These are phyloP conservation scores for Taphrina communis DNA, from an alignment of 1,139 yeast species.

Conservation along the genomic window DNA sequence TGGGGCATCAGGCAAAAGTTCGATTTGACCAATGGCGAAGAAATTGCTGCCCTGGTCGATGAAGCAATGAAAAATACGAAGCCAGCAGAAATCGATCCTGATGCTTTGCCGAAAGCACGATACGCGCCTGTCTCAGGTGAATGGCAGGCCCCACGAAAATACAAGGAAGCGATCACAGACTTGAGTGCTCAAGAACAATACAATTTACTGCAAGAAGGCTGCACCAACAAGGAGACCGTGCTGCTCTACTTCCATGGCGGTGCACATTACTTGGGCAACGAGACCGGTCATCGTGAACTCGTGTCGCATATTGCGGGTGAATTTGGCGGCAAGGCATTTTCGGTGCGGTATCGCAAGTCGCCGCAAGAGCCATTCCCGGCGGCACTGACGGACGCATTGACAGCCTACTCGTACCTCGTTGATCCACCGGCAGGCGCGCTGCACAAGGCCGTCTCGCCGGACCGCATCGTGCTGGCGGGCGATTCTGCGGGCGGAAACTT, in stretches of 20 bases:
- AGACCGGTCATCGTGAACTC: slow-evolving; percentile 38
- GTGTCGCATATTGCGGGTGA: slow-evolving; percentile 24
- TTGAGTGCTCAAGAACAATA: slow-evolving; percentile 12
- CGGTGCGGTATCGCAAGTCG: slow-evolving; percentile 35
- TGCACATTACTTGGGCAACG: slow-evolving; percentile 50
- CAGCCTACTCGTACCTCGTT: slow-evolving; percentile 44
- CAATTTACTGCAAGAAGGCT: slow-evolving; percentile 17
- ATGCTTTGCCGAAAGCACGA: neutral
- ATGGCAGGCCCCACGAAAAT: slow-evolving; percentile 13
- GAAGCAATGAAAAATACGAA: slow-evolving; percentile 13
- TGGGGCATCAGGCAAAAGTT: slow-evolving; percentile 16
- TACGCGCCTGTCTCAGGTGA: slow-evolving; percentile 6
- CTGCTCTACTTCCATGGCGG: slow-evolving; percentile 57
- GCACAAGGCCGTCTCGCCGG: slow-evolving; percentile 32
- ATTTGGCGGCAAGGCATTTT: slow-evolving; percentile 30
- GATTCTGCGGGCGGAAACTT: slow-evolving; percentile 44
- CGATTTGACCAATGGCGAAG: slow-evolving; percentile 1
- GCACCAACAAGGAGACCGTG: slow-evolving; percentile 49
- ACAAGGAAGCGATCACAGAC: slow-evolving; percentile 6
- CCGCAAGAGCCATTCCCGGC: slow-evolving; percentile 42
- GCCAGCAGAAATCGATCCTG: neutral
- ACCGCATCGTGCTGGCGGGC: slow-evolving; percentile 41
- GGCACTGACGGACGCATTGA: slow-evolving; percentile 44
- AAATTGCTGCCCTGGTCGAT: slow-evolving; percentile 23
- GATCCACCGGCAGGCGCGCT: slow-evolving; percentile 35